Conservation (phyloP, 1,139 yeast species). For the Lodderomyces orthopsilosis region DNA sequence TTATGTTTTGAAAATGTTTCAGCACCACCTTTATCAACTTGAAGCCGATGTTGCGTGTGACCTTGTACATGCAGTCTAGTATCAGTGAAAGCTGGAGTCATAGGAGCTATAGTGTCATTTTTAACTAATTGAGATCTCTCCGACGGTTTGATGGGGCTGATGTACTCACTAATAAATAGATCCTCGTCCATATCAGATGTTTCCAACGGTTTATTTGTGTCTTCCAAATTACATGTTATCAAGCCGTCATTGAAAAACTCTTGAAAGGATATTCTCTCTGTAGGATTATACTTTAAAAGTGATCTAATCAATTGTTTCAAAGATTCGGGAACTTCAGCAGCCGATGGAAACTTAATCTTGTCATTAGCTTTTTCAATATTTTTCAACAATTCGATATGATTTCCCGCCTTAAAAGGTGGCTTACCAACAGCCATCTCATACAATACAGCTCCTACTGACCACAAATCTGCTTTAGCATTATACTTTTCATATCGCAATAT, state of each 20-base stretch:
- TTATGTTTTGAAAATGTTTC: no score
- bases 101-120: not conserved
- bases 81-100: not conserved
- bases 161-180: conserved; percentile 80
- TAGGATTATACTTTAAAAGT: conserved; percentile 77
- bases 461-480: conserved; percentile 93
- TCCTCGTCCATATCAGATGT: conserved; percentile 72
- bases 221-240: conserved; percentile 44
- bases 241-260: conserved; percentile 77
- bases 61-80: no score
- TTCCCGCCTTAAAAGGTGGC: conserved; percentile 92
- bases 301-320: conserved; percentile 70
- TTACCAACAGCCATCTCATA: conserved; percentile 94
- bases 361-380: conserved; percentile 83
- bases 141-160: conserved; percentile 35
- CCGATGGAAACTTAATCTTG: conserved; percentile 68
- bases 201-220: conserved; percentile 57
- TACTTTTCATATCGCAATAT: conserved; percentile 90
- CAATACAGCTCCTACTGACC: conserved; percentile 97
- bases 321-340: conserved; percentile 58
- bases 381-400: conserved; percentile 83
- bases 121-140: conserved; percentile 18
- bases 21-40: not conserved
- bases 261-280: conserved; percentile 80
- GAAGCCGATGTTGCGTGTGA: not conserved